Percentiles rank a stretch among this genome's conserved stretches.
These are phyloP conservation scores for Micractinium conductrix DNA, from an alignment of 139 green algal species.

Conservation along the genomic window DNA sequence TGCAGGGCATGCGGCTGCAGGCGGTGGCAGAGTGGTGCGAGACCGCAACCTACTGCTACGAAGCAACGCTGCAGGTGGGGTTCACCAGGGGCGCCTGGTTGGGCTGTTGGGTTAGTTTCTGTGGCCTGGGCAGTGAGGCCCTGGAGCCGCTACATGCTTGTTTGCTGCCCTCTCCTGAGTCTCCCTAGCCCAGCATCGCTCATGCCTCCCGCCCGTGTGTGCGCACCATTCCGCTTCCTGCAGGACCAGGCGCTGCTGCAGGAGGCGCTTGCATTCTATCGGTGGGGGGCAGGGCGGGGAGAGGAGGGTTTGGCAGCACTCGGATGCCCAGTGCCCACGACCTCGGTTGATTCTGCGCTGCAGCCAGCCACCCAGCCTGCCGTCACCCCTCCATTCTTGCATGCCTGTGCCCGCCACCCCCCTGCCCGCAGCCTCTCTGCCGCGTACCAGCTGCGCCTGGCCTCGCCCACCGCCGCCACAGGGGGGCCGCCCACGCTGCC, in stretches of 20 bases:
- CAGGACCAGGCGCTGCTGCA: constrained; percentile 57
- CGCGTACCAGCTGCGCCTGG: constrained; percentile 76
- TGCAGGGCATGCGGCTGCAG: neutral
- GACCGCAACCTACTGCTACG: neutral
- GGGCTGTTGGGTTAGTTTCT: too few species aligned
- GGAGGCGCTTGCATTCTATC: constrained; percentile 69
- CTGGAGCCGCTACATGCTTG: neutral
- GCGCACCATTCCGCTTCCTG: neutral
- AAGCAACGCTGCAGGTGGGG: constrained; percentile 9
- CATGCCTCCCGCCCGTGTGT: too few species aligned
- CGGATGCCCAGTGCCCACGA: neutral
- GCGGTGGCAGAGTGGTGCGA: neutral
- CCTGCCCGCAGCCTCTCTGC: constrained; percentile 64
- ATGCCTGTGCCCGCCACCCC: too few species aligned
- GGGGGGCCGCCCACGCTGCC: constrained; percentile 56
- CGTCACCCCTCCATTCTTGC: too few species aligned
- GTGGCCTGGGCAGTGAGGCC: too few species aligned
- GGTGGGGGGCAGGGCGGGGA: neutral
- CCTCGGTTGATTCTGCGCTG: neutral
- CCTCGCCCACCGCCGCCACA: constrained; percentile 36
- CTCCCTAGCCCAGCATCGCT: too few species aligned
- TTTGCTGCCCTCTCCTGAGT: too few species aligned
- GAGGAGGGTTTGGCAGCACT: neutral
- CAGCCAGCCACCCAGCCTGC: neutral
- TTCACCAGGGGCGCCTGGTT: too few species aligned